Evolutionary conservation across 1,284 basidiomycete species (phyloP), one percentile per base, ranked within the genome.

Genomic region (Heimioporus retisporus): DNA sequence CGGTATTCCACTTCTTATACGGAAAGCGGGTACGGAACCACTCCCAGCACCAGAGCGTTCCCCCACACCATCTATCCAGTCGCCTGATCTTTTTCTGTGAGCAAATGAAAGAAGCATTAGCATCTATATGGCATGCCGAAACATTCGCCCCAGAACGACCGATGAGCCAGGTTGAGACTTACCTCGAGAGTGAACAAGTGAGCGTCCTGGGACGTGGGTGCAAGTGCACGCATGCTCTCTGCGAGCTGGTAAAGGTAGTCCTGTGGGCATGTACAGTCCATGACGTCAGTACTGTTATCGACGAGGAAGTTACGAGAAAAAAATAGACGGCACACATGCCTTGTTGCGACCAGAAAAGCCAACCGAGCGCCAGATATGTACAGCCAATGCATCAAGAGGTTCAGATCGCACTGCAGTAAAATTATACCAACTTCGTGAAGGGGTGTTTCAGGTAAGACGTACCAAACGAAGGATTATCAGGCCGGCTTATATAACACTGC

Each of bases 321-420:
- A n/a, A 35, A 35, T 4, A 4, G 23, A 43, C 1, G 15, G 40
- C 25, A 11, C 6, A 59, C 66, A 4, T 62, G 88, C 93, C 83
- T 94, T 94, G 80, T 96, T 96, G 2, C 82, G 85, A 5, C 95
- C 95, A 0, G 93, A 95, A 1, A 93, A 93, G 2, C 95, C 94
- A 0, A 88, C 85, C 1, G 92, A 91, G 35, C 80, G 80, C 84
- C 90, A 93, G 64, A 96, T 96, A 19, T 82, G 84, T 62, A 86
- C 76, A 0, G 93, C 89, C 8, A 96, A 86, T 11, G 72, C 69
- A 68, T 92, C 88, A 35, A 96, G 79, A 0, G 91, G 89, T 77
- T 95, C 90, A 2, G 91, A 92, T 5, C 93, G 93, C 59, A 95
- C 93, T 94, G 63, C 44, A 7, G 19, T 58, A 19, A 54, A 42